phyloP scores from a whole-genome alignment of 768 basidiomycete genomes.

The Agrocybe chaxingu region DNA sequence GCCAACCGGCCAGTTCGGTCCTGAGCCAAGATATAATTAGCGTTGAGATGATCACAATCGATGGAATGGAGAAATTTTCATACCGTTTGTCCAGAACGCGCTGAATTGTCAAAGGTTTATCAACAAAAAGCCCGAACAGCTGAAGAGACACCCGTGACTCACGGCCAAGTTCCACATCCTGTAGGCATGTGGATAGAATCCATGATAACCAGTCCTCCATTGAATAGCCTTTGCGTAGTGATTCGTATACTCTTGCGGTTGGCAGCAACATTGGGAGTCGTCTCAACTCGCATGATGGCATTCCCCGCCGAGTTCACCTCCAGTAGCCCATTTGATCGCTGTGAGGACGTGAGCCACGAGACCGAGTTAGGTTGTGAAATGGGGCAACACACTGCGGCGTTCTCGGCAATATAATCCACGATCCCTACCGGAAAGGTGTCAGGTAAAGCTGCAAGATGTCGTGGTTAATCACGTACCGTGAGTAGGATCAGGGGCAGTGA shows the following conservation, averaged over 20 bases:
- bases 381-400: constrained; percentile 46
- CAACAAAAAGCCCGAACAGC: neutral
- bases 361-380: constrained; percentile 4
- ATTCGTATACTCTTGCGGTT: constrained; percentile 80
- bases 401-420: constrained; percentile 65
- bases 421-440: constrained; percentile 1
- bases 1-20: constrained; percentile 59
- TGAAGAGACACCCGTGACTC: constrained; percentile 19
- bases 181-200: constrained; percentile 89
- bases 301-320: constrained; percentile 68
- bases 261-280: constrained; percentile 65
- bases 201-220: constrained; percentile 71
- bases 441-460: constrained; percentile 1
- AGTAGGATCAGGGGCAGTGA: constrained; percentile 69
- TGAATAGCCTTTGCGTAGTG: constrained; percentile 56
- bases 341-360: neutral
- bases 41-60: constrained; percentile 31
- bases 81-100: constrained; percentile 49
- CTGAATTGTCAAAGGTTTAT: constrained; percentile 18
- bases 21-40: constrained; percentile 39
- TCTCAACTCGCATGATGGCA: constrained; percentile 88
- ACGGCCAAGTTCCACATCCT: constrained; percentile 88
- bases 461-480: constrained; percentile 40
- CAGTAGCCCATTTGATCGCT: constrained; percentile 59
- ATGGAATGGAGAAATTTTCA: neutral